Conservation (phyloP, 805 yeast genomes). For the Sugiyamaella valdiviana region DNA sequence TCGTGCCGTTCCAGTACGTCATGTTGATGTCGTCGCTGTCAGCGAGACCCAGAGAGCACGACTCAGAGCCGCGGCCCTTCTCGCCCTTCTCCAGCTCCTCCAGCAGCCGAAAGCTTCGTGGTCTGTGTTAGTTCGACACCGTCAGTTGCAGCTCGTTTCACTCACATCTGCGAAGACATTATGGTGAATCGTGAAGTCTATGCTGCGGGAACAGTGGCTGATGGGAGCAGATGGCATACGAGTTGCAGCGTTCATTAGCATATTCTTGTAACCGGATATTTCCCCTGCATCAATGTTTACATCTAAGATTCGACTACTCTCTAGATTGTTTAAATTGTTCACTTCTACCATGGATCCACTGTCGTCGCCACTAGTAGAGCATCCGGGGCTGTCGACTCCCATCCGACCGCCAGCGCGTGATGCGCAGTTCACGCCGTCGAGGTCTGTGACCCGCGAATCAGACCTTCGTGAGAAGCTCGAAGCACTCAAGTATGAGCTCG, state of each 20-base stretch:
- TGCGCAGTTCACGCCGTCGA: not conserved
- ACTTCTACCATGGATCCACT: not conserved
- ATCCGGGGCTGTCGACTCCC: slow-evolving; percentile 5
- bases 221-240: no score
- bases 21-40: slow-evolving; percentile 87
- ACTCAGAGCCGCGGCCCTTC: slow-evolving; percentile 94
- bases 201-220: no score
- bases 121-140: slow-evolving; percentile 33
- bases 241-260: not conserved
- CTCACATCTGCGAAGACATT: slow-evolving; percentile 14
- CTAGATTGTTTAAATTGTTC: not conserved
- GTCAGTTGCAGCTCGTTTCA: not conserved
- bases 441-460: not conserved
- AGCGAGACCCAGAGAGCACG: slow-evolving; percentile 89
- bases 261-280: not conserved
- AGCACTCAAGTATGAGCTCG: slow-evolving; percentile 34
- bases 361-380: slow-evolving; percentile 16
- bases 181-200: no score
- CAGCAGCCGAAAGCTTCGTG: slow-evolving; percentile 87
- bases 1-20: slow-evolving; percentile 97
- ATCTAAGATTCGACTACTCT: no score
- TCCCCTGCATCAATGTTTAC: not conserved
- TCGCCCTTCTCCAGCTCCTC: slow-evolving; percentile 98
- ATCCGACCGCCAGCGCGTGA: not conserved
- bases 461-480: slow-evolving; percentile 22